phyloP scores from a whole-genome alignment of 163 green algal species.

The Chlamydomonas reinhardtii region DNA sequence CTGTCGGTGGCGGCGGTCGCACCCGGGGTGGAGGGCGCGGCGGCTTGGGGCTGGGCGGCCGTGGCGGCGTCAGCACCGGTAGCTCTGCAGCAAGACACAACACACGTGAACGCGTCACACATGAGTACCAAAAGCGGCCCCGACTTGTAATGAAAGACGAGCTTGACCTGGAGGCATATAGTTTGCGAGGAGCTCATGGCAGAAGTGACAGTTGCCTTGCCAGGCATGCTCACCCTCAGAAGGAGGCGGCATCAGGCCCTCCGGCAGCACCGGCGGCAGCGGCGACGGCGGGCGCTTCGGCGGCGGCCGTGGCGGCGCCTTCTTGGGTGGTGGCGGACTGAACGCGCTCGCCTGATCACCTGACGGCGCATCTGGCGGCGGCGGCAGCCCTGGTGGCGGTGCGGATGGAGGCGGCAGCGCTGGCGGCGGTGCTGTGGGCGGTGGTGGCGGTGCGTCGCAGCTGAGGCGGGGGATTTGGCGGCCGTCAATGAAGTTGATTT shows the following conservation, averaged over 20 bases:
- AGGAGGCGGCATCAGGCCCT: background rate
- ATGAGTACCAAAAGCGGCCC: no score
- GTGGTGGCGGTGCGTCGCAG: constrained; percentile 5
- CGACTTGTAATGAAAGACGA: no score
- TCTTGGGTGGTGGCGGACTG: background rate
- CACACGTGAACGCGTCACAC: no score
- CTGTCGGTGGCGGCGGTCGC: no score
- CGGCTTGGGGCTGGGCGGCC: no score
- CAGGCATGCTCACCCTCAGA: background rate
- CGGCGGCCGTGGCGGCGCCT: background rate
- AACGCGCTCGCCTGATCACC: background rate
- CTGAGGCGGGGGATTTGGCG: background rate
- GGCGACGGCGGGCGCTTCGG: background rate
- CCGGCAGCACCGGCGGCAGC: background rate
- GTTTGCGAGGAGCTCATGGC: no score
- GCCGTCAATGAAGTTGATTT: constrained; percentile 14
- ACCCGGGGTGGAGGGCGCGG: no score
- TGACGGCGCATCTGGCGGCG: background rate
- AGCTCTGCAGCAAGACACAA: no score
- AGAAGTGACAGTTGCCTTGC: no score
- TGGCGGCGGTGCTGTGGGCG: no score
- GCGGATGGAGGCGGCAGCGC: background rate
- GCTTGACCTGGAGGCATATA: no score
- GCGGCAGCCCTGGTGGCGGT: background rate
- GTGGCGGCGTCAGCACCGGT: no score